Evolutionary conservation across 2,329 filamentous ascomycete species (phyloP), one percentile per base, ranked within the genome.

Genomic region (Fusarium sp.): DNA sequence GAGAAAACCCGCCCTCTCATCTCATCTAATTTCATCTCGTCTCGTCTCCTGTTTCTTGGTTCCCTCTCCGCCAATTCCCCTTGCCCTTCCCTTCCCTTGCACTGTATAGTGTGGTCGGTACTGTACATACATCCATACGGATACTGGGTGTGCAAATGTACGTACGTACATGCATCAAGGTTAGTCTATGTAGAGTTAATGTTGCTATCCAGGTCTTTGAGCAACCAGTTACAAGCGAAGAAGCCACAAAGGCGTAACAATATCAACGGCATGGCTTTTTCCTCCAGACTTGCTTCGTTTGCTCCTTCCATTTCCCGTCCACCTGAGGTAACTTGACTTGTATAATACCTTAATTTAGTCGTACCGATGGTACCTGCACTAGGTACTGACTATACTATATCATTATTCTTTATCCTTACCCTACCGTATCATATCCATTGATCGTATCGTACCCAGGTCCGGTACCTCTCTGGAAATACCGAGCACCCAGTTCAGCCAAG

Each of bases 201-300:
- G 42, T 37, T 66, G 54, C 45, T 66, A 66, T 28, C 61, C 40
- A 66, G 62, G 32, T 20, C 34, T 37, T 66, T 66, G 63, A 61
- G 49, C 47, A 42, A 55, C 63, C 56, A 55, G 55, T 66, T 21
- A 32, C 34, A 50, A 50, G 49, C 48, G 55, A 66, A 55, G 41
- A 47, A n/a, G 28, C n/a, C 46, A 43, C 42, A 50, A 48, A 23
- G 27, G 27, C 25, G 42, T 50, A 21, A 43, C 27, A 60, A 20
- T 48, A 60, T 59, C 60, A 60, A 41, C 54, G 54, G 47, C 47
- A 66, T 42, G 45, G 62, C 42, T 51, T 56, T 50, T 48, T 16
- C 32, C 25, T 34, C 16, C 20, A 21, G 23, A 32, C 40, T 63
- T 58, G 48, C 27, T 55, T 65, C 48, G 48, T 59, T 34, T 59